Conservation (phyloP, 2,329 filamentous ascomycete genomes). For the Exophiala alcalophila region DNA sequence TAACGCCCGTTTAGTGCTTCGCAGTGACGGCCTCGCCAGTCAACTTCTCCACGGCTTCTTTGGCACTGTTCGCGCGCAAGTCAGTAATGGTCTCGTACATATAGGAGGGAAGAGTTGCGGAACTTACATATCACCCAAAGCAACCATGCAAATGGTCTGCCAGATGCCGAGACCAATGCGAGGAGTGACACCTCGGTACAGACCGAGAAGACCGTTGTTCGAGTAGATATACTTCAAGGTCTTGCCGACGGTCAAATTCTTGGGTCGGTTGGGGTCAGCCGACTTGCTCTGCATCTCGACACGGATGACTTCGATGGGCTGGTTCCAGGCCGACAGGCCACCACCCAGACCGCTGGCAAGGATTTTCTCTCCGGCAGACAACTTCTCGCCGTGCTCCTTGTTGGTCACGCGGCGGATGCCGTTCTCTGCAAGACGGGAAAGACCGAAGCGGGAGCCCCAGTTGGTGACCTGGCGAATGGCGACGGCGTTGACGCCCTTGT, state of each 20-base stretch:
- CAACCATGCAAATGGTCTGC: conserved; percentile 99
- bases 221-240: conserved; percentile 80
- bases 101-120: conserved; percentile 4
- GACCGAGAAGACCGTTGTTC: conserved; percentile 80
- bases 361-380: conserved; percentile 82
- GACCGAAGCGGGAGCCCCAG: conserved; percentile 95
- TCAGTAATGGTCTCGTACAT: conserved; percentile 28
- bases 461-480: conserved; percentile 99
- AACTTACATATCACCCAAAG: conserved; percentile 92
- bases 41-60: conserved; percentile 63
- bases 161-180: conserved; percentile 94
- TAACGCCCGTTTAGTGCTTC: conserved; percentile 55
- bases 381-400: conserved; percentile 77
- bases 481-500: conserved; percentile 97
- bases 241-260: conserved; percentile 97
- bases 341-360: conserved; percentile 81
- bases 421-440: conserved; percentile 85
- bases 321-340: conserved; percentile 96
- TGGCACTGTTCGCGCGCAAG: conserved; percentile 49
- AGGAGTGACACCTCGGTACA: conserved; percentile 93
- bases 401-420: conserved; percentile 74
- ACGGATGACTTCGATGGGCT: conserved; percentile 98
- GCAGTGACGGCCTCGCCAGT: conserved; percentile 63
- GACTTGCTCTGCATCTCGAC: conserved; percentile 99
- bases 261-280: conserved; percentile 92